Conservation (phyloP, 2,329 filamentous ascomycete species). For the Tolypocladium tropicale region DNA sequence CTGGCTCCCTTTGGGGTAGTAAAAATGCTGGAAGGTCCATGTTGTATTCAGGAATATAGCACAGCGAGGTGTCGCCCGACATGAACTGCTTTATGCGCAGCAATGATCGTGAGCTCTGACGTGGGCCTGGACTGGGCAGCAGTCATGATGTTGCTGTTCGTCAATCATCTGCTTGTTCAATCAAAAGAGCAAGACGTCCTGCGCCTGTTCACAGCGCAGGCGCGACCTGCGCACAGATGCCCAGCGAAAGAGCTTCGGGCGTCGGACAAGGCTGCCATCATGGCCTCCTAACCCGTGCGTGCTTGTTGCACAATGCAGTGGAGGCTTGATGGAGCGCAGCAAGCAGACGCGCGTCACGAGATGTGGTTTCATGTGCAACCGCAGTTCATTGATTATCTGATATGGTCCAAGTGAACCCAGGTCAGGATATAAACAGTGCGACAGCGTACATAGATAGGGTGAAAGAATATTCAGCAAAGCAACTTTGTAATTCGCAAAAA, state of each 20-base stretch:
- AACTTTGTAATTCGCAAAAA: not conserved
- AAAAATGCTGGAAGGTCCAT: not conserved
- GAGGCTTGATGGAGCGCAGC: not conserved
- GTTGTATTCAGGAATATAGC: not conserved
- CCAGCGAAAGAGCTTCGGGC: not conserved
- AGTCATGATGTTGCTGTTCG: not conserved
- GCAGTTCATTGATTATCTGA: not conserved
- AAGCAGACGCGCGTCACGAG: not conserved
- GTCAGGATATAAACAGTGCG: not conserved
- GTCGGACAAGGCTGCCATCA: not conserved
- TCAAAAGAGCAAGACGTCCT: not conserved
- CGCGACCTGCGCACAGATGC: not conserved
- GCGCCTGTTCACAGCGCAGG: not conserved
- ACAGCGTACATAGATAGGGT: not conserved
- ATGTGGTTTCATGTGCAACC: not conserved
- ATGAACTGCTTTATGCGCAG: not conserved
- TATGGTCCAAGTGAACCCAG: not conserved
- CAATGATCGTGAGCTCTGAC: not conserved
- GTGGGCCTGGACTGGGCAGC: not conserved
- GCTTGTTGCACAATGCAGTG: not conserved
- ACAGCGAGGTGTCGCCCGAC: not conserved
- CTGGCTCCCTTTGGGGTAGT: not conserved
- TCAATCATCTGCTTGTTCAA: not conserved
- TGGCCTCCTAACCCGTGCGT: too few species aligned
- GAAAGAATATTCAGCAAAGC: not conserved